These are phyloP conservation scores for Xylaria hypoxylon DNA, from an alignment of 2,329 filamentous ascomycete genomes.

Conservation along the genomic window DNA sequence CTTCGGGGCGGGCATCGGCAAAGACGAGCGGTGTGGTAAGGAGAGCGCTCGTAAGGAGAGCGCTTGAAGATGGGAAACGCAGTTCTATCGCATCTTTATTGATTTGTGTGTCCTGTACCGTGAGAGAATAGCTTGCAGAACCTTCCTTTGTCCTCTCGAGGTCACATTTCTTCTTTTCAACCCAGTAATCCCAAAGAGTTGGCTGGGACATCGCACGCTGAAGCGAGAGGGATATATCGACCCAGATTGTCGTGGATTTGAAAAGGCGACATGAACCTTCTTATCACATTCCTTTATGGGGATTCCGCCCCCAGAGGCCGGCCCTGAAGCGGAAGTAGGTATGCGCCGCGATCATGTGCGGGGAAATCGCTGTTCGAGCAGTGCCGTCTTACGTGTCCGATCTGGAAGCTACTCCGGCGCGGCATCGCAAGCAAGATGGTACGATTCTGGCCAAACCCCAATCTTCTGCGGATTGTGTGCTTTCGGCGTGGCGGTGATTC, in stretches of 20 bases:
- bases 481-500: background rate
- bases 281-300: slow-evolving; percentile 11
- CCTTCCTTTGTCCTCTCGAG: background rate
- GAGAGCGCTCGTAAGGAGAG: background rate
- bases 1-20: background rate
- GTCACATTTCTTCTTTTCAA: background rate
- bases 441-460: background rate
- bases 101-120: background rate
- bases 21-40: background rate
- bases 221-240: background rate
- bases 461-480: background rate
- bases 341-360: slow-evolving; percentile 4
- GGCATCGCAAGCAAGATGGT: background rate
- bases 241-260: background rate
- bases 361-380: background rate
- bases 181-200: background rate
- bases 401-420: background rate
- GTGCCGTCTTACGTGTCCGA: slow-evolving; percentile 1
- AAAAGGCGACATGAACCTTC: background rate
- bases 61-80: background rate
- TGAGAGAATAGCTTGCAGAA: background rate
- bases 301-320: background rate
- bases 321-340: background rate
- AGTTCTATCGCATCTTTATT: slow-evolving; percentile 5
- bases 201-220: background rate